Evolutionary conservation across 805 yeast genomes (phyloP), one percentile per base, ranked within the genome.

Genomic region (Kodamaea laetipori): DNA sequence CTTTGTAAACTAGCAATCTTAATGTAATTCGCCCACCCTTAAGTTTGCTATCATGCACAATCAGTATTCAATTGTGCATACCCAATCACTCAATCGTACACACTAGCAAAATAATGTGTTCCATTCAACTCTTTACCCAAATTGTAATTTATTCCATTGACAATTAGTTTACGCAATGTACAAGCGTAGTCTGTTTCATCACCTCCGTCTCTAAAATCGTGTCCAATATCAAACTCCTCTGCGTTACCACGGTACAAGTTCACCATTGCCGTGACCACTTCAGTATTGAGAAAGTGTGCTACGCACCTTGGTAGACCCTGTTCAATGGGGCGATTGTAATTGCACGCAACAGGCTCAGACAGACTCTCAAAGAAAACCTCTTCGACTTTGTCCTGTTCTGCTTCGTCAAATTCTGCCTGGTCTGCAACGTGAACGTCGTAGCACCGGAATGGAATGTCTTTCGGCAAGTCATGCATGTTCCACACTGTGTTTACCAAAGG

Each of bases 191-290:
- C 41, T 3, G 15, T 24, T 4, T 58, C 63, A 41, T 57, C 65
- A 11, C 73, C 74, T 37, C 70, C 76, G 43, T 65, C 66, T 35
- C 64, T 54, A 37, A 57, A 58, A 17, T 55, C 57, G 8, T 36
- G 45, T 9, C 61, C 63, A 24, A 64, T 54, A 3, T 54, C 56
- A 8, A 57, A 53, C 24, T 58, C 64, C 47, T 71, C 76, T 1
- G 76, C 76, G 48, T 69, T 56, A 1, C 75, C 76, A 12, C 76
- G 51, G 46, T 66, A 57, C 39, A 71, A 57, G 43, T 61, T 61
- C 33, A 61, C 52, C 57, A 69, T 52, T 13, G 41, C 27, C 6
- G 49, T 50, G n/a, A 60, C 48, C 9, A 68, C 54, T n/a, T 67
- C 46, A 33, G 61, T 64, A 33, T 67, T 57, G n/a, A 67, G 44